Base-by-base conservation (phyloP, 2,329 filamentous ascomycete genomes). In the Xylariomycetidae sp. region DNA sequence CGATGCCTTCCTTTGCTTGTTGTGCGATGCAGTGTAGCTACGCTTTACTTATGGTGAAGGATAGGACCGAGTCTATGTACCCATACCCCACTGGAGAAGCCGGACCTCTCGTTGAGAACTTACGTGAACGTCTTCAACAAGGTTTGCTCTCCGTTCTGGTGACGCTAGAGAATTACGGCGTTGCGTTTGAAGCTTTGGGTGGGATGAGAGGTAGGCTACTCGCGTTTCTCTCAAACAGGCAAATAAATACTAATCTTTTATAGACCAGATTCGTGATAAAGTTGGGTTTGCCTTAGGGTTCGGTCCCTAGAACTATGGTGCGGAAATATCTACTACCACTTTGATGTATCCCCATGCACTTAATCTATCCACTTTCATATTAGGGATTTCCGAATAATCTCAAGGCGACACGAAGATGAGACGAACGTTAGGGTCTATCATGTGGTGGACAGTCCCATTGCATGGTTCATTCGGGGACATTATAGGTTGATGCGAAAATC, bases 11-110 rank as follows among this genome's bases (percentile, higher is more conserved):
- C 8, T 67, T 65, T 32, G 62, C 62, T 15, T 67, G 64, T 40
- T 67, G 64, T 33, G 64, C 64, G 5, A 67, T 67, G 64, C 64
- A 67, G 46, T 62, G 59, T 36, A 63, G 61, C 7, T 67, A 67
- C 33, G 59, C 62, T 12, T 52, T 67, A 31, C 52, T 67, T 22
- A 66, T 65, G 56, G 57, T 67, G 29, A 58, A 61, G 41, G 56
- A 61, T 26, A 63, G 61, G 49, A 66, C 58, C 2, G 56, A 58
- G 37, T 58, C 61, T 18, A 44, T 60, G 43, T 62, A 62, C 35
- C 49, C 54, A 5, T 44, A 44, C 25, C 32, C 47, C n/a, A 47
- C 37, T 26, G 37, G 42, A 28, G 46, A 38, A 27, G 37, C 40
- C 19, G 45, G 42, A 6, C 46, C 46, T 6, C 47, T 57, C 25